phyloP scores from a whole-genome alignment of 2,329 filamentous ascomycete species.

The Dothistroma septosporum region DNA sequence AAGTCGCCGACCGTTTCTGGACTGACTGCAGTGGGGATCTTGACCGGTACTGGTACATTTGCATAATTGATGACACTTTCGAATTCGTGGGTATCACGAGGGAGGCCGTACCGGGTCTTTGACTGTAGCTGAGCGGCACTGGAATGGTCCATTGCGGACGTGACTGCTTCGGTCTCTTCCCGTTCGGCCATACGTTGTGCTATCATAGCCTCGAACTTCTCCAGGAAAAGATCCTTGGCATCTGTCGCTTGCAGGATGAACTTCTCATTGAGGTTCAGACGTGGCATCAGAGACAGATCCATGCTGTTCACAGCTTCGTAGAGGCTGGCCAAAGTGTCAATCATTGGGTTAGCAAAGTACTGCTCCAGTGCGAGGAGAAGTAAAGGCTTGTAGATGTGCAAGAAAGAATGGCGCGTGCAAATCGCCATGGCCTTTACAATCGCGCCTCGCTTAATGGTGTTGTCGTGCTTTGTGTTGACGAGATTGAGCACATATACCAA shows the following conservation, averaged over 20 bases:
- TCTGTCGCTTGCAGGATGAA: constrained; percentile 85
- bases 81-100: constrained; percentile 95
- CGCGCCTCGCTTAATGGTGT: constrained; percentile 83
- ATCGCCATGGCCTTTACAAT: constrained; percentile 98
- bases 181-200: constrained; percentile 72
- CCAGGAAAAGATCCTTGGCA: constrained; percentile 92
- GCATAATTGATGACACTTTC: constrained; percentile 95
- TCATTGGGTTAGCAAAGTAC: constrained; percentile 88
- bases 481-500: constrained; percentile 95
- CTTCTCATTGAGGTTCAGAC: constrained; percentile 75
- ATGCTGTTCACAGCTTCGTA: constrained; percentile 94
- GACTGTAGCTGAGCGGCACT: constrained; percentile 48
- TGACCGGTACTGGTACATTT: constrained; percentile 92
- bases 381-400: constrained; percentile 98
- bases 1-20: constrained; percentile 97
- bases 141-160: constrained; percentile 16
- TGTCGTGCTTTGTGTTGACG: constrained; percentile 97
- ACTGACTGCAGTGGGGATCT: constrained; percentile 88
- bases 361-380: constrained; percentile 88
- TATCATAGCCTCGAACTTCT: constrained; percentile 96
- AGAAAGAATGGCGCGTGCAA: constrained; percentile 92
- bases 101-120: constrained; percentile 62
- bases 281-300: constrained; percentile 92
- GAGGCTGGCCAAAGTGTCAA: constrained; percentile 80
- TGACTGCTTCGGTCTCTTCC: constrained; percentile 28